phyloP scores from a whole-genome alignment of 176 grass and related monocot species.

The Miscanthus lutarioriparius region DNA sequence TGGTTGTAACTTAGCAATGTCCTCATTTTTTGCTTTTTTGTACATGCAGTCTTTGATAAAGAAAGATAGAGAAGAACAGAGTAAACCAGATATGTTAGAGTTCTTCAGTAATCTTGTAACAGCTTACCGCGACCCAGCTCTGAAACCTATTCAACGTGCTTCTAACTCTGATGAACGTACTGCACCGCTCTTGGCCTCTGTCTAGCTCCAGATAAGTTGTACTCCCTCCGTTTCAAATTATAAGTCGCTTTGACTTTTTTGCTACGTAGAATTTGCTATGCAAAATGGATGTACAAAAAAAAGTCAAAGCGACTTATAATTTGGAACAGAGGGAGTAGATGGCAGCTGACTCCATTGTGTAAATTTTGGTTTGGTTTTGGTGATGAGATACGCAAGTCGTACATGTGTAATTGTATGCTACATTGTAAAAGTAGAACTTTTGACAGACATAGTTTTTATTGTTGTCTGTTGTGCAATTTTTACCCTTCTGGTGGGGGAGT shows the following conservation, averaged over 20 bases:
- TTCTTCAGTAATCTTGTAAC: constrained; percentile 71
- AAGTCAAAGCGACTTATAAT: no score
- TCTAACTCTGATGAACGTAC: constrained; percentile 43
- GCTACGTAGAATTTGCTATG: no score
- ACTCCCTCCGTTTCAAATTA: no score
- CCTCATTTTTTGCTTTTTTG: constrained; percentile 9
- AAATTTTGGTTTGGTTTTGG: constrained; percentile 32
- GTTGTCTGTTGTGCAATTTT: constrained; percentile 22
- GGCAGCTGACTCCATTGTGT: background rate
- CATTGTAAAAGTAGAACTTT: constrained; percentile 27
- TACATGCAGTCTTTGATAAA: constrained; percentile 76
- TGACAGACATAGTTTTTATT: background rate
- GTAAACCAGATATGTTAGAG: constrained; percentile 61
- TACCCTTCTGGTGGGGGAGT: background rate
- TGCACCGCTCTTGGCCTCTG: constrained; percentile 58
- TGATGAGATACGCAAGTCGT: background rate
- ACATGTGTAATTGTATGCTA: background rate
- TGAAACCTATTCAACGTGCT: constrained; percentile 53
- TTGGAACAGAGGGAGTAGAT: background rate
- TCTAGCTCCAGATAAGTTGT: constrained; percentile 25
- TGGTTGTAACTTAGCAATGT: background rate
- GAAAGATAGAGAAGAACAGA: constrained; percentile 81
- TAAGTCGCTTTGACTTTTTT: no score
- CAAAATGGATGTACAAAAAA: no score
- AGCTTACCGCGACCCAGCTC: constrained; percentile 62